Evolutionary conservation across 495 filamentous ascomycete species (phyloP).

Genomic region (Podospora bellae-mahoneyi): DNA sequence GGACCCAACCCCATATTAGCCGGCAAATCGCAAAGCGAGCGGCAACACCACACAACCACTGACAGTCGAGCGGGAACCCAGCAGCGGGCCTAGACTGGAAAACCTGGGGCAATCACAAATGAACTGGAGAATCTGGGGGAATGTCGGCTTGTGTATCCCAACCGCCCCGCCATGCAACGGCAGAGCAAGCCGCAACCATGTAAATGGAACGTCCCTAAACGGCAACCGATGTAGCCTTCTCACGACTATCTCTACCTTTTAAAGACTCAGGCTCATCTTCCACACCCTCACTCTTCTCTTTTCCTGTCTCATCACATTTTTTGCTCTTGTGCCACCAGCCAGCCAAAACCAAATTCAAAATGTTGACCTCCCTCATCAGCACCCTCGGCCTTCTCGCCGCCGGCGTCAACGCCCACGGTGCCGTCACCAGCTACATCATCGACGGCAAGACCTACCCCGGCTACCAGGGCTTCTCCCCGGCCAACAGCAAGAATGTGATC

Average conservation of each 20-base stretch:
- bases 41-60: background rate
- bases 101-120: constrained; percentile 2
- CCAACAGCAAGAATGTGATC: constrained; percentile 45
- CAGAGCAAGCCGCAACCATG: background rate
- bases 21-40: background rate
- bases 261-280: background rate
- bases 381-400: constrained; percentile 30
- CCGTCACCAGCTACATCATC: constrained; percentile 56
- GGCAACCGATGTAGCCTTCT: background rate
- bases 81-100: constrained; percentile 7
- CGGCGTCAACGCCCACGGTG: constrained; percentile 52
- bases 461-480: constrained; percentile 49
- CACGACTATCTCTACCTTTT: background rate
- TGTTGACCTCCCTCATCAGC: constrained; percentile 27
- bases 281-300: background rate
- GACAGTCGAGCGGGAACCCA: constrained; percentile 1
- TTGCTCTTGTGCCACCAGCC: background rate
- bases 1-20: constrained; percentile 7
- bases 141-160: constrained; percentile 9
- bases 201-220: background rate
- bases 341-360: constrained; percentile 12
- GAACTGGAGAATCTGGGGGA: constrained; percentile 1
- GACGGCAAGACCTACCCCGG: constrained; percentile 50
- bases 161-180: background rate
- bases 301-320: background rate